Conservation (phyloP, 306 rosid species). For the Urtica urens region DNA sequence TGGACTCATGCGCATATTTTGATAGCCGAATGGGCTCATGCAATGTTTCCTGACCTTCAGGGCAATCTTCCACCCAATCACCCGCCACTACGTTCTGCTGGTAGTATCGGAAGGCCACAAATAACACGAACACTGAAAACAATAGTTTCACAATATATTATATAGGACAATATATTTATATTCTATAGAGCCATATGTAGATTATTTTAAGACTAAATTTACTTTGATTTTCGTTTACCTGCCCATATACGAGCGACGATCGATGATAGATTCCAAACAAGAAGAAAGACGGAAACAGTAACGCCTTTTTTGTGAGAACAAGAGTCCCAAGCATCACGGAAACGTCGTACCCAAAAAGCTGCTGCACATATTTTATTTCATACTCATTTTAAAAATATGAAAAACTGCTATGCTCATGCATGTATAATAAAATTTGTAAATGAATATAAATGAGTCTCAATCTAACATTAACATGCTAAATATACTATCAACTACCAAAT, state of each 20-base stretch:
- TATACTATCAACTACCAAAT: too few relatives aligned
- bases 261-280: conserved; percentile 72
- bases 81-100: conserved; percentile 47
- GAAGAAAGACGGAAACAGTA: conserved; percentile 40
- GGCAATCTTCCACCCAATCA: conserved; percentile 35
- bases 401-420: too few relatives aligned
- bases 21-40: conserved; percentile 16
- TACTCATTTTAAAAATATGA: too few relatives aligned
- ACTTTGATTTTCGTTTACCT: conserved; percentile 31
- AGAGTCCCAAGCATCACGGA: conserved; percentile 76
- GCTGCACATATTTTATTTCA: conserved; percentile 20
- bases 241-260: conserved; percentile 82
- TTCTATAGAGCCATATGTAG: too few relatives aligned
- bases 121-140: conserved; percentile 61
- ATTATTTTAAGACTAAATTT: too few relatives aligned
- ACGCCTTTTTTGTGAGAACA: conserved; percentile 73
- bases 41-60: conserved; percentile 31
- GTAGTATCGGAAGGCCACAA: conserved; percentile 64
- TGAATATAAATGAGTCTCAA: too few relatives aligned
- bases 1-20: conserved; percentile 11
- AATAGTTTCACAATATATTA: background rate
- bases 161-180: too few relatives aligned
- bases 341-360: conserved; percentile 60
- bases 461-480: too few relatives aligned
- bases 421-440: too few relatives aligned